phyloP scores from a whole-genome alignment of 208 protist species.

The Acanthamoeba healyi region DNA sequence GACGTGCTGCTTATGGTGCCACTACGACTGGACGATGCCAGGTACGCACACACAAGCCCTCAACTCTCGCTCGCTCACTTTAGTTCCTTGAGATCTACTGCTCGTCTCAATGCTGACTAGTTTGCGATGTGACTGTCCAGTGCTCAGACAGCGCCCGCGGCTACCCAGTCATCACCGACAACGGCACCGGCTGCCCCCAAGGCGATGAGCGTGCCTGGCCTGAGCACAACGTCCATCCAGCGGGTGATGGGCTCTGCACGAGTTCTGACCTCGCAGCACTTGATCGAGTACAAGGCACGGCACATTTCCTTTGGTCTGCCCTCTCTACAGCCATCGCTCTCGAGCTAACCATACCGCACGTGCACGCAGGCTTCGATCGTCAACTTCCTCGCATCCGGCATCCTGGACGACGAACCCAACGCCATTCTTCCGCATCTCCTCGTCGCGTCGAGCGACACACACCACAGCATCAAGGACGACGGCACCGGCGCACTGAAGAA shows the following conservation, averaged over 20 bases:
- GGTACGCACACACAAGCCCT: background rate
- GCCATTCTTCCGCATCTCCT: slow-evolving; percentile 47
- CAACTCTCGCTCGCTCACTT: background rate
- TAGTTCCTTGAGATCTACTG: too few relatives aligned
- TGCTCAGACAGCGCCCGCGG: background rate
- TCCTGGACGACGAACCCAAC: slow-evolving; percentile 51
- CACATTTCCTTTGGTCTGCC: too few relatives aligned
- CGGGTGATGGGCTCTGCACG: slow-evolving; percentile 25
- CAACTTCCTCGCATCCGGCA: slow-evolving; percentile 25
- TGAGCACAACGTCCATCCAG: slow-evolving; percentile 53
- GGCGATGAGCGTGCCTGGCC: background rate
- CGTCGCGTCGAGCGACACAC: slow-evolving; percentile 57
- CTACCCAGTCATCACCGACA: background rate
- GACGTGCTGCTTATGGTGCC: slow-evolving; percentile 62
- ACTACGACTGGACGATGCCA: background rate
- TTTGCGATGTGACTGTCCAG: background rate
- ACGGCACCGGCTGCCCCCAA: background rate
- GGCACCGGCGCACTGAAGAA: slow-evolving; percentile 45
- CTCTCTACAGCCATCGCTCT: too few relatives aligned
- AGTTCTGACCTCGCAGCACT: slow-evolving; percentile 22
- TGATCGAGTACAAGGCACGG: slow-evolving; percentile 56
- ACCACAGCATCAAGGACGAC: slow-evolving; percentile 66
- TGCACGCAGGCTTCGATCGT: slow-evolving; percentile 50
- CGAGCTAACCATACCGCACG: too few relatives aligned
- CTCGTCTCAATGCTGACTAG: background rate